Evolutionary conservation across 1,139 yeast species (phyloP).

Genomic region (Saccharomyces pastorianus): DNA sequence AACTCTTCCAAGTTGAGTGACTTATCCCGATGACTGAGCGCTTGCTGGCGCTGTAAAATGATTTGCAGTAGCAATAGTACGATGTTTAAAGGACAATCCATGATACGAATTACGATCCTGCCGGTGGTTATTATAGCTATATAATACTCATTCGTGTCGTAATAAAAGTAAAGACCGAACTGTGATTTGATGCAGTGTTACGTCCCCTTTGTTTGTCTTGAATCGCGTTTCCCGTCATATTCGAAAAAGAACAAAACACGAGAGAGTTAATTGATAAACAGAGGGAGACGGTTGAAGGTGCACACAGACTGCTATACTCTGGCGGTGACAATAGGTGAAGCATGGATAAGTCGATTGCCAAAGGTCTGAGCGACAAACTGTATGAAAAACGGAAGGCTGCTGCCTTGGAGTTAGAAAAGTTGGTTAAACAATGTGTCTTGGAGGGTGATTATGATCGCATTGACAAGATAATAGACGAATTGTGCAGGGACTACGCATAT

Average conservation of each 20-base stretch:
- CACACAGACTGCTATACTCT: background rate
- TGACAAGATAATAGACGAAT: slow-evolving; percentile 56
- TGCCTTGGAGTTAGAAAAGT: slow-evolving; percentile 79
- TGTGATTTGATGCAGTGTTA: background rate
- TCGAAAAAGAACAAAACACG: background rate
- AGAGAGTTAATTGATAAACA: background rate
- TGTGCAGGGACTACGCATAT: slow-evolving; percentile 63
- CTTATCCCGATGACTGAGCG: slow-evolving; percentile 17
- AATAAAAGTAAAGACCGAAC: background rate
- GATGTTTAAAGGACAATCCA: slow-evolving; percentile 19
- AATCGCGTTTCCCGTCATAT: background rate
- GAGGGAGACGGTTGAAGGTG: background rate
- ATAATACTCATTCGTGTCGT: background rate
- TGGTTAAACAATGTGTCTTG: slow-evolving; percentile 63
- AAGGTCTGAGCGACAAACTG: slow-evolving; percentile 81
- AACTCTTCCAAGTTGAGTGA: slow-evolving; percentile 14
- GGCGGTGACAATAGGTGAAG: background rate
- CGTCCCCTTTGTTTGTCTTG: background rate
- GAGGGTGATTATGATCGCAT: slow-evolving; percentile 64
- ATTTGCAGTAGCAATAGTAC: slow-evolving; percentile 24
- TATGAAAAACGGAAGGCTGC: slow-evolving; percentile 94
- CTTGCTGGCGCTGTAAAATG: slow-evolving; percentile 25
- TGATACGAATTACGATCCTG: background rate
- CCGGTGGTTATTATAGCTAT: background rate
- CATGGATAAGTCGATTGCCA: slow-evolving; percentile 63